phyloP scores from a whole-genome alignment of 176 grass and related monocot genomes.

The Oryza longistaminata region DNA sequence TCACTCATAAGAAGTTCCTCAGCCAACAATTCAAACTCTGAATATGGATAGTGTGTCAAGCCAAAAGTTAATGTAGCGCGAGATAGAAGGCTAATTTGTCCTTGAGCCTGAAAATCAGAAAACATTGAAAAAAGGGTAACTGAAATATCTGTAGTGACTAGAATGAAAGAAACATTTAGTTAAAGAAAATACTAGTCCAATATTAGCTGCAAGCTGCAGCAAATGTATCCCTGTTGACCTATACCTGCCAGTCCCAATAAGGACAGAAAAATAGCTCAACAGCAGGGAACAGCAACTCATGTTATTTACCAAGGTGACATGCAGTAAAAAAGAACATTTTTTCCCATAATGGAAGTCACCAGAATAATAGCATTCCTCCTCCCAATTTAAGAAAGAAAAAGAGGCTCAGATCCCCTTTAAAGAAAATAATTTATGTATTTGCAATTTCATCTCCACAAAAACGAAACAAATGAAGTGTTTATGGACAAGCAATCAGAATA shows the following conservation, averaged over 20 bases:
- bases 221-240: neutral
- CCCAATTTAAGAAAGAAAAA: slow-evolving; percentile 16
- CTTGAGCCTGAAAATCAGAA: slow-evolving; percentile 79
- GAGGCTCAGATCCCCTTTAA: neutral
- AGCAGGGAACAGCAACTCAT: neutral
- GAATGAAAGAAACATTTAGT: slow-evolving; percentile 18
- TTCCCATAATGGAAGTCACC: slow-evolving; percentile 1
- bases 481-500: slow-evolving; percentile 13
- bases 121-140: slow-evolving; percentile 1
- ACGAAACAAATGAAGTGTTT: neutral
- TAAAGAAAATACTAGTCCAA: slow-evolving; percentile 15
- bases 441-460: slow-evolving; percentile 13
- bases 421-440: slow-evolving; percentile 18
- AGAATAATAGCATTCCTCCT: neutral
- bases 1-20: slow-evolving; percentile 99
- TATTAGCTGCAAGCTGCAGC: neutral
- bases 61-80: slow-evolving; percentile 81
- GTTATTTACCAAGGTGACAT: slow-evolving; percentile 21
- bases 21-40: slow-evolving; percentile 90
- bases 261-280: neutral
- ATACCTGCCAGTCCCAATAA: slow-evolving; percentile 24
- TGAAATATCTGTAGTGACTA: neutral
- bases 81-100: slow-evolving; percentile 68
- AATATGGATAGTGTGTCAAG: slow-evolving; percentile 88
- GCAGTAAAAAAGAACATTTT: slow-evolving; percentile 7